Evolutionary conservation across 441 rosid species (phyloP).

Genomic region (Lagerstroemia fauriei): DNA sequence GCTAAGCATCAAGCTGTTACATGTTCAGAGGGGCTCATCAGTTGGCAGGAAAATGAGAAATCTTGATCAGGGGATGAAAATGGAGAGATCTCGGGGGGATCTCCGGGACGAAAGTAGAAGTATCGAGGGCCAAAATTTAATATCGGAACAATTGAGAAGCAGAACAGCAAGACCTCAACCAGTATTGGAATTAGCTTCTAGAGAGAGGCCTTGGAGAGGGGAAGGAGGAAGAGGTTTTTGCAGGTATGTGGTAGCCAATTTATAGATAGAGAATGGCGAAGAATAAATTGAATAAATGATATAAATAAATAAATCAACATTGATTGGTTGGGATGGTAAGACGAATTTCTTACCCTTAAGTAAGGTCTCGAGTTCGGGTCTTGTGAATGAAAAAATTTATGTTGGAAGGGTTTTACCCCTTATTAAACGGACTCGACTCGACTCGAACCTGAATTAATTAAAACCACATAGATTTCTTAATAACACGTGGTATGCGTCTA

Average conservation of each 20-base stretch:
- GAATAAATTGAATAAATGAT: not conserved
- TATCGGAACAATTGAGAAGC: not conserved
- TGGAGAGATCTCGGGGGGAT: not conserved
- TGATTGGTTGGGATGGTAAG: too few species aligned
- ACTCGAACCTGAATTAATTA: too few species aligned
- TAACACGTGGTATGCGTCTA: too few species aligned
- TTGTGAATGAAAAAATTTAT: too few species aligned
- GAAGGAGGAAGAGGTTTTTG: slow-evolving; percentile 18
- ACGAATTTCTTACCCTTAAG: not conserved
- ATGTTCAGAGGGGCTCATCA: not conserved
- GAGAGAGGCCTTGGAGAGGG: not conserved
- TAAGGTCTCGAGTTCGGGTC: not conserved
- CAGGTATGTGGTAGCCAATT: slow-evolving; percentile 1
- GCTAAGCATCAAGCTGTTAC: not conserved
- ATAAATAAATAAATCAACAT: not conserved
- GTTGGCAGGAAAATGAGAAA: not conserved
- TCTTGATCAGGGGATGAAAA: not conserved
- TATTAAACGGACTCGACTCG: too few species aligned
- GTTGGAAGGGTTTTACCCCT: too few species aligned
- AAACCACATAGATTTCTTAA: too few species aligned
- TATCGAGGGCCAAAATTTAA: not conserved
- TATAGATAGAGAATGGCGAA: not conserved
- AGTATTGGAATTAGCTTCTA: not conserved
- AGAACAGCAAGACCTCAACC: not conserved
- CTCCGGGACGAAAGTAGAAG: not conserved